These are phyloP conservation scores for Cronartium ribicola DNA, from an alignment of 1,284 basidiomycete genomes.

Conservation along the genomic window DNA sequence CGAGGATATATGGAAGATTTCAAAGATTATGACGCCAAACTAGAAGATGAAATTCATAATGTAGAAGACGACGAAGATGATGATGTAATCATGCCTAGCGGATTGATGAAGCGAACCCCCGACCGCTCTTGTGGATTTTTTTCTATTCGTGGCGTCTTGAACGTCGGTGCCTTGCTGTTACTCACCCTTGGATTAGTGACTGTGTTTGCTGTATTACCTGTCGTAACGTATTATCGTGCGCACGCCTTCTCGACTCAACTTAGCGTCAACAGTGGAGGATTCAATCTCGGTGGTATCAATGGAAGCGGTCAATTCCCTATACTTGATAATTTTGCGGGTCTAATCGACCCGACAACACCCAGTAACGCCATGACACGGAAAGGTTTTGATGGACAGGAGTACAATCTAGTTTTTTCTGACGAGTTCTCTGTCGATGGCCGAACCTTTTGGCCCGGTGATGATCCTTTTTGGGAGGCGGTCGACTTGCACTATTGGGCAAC, in stretches of 20 bases:
- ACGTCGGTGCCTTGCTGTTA: constrained; percentile 19
- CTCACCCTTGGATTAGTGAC: constrained; percentile 26
- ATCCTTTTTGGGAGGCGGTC: constrained; percentile 56
- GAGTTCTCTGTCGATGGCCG: constrained; percentile 62
- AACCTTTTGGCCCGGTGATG: constrained; percentile 66
- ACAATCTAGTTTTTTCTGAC: constrained; percentile 69
- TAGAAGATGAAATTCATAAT: constrained; percentile 25
- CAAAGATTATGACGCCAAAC: constrained; percentile 18
- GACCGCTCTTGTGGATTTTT: constrained; percentile 3
- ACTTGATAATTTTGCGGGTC: constrained; percentile 62
- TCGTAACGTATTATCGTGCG: constrained; percentile 12
- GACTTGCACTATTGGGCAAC: constrained; percentile 70
- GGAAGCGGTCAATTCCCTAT: constrained; percentile 66
- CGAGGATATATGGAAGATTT: constrained; percentile 31
- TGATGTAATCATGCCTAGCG: constrained; percentile 12
- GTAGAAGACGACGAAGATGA: constrained; percentile 38
- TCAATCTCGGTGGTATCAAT: constrained; percentile 72
- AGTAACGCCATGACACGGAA: constrained; percentile 55
- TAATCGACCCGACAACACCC: constrained; percentile 74
- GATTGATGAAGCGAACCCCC: constrained; percentile 1
- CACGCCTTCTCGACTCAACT: constrained; percentile 16
- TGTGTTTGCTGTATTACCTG: constrained; percentile 20
- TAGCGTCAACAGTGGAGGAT: constrained; percentile 29
- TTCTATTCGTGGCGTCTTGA: constrained; percentile 30
- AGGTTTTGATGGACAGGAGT: constrained; percentile 48